These are phyloP conservation scores for Macrophomina pseudophaseolina DNA, from an alignment of 2,329 filamentous ascomycete species.

Conservation along the genomic window DNA sequence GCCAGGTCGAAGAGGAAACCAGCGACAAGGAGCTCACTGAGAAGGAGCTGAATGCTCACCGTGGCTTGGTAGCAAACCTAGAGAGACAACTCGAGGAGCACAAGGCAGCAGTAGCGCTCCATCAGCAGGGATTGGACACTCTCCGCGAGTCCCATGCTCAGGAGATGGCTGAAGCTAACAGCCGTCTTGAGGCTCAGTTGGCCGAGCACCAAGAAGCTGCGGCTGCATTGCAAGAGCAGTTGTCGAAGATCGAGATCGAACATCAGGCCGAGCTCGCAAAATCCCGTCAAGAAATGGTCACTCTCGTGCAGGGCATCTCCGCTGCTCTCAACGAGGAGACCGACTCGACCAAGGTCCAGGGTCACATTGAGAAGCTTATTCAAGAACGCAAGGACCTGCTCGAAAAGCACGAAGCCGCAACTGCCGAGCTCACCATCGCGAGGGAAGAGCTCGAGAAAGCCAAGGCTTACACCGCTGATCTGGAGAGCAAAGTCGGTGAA, in stretches of 20 bases:
- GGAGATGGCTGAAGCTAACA: conserved; percentile 53
- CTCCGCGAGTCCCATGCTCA: conserved; percentile 60
- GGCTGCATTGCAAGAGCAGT: conserved; percentile 41
- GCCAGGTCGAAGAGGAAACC: conserved; percentile 70
- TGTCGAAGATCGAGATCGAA: conserved; percentile 27
- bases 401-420: conserved; percentile 48
- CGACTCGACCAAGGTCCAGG: conserved; percentile 46
- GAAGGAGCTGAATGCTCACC: conserved; percentile 58
- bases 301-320: conserved; percentile 67
- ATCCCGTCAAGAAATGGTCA: conserved; percentile 64
- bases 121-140: conserved; percentile 59
- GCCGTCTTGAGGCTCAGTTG: conserved; percentile 44
- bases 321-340: conserved; percentile 68
- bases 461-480: conserved; percentile 42
- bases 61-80: conserved; percentile 58
- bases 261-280: conserved; percentile 63
- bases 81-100: conserved; percentile 63
- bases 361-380: conserved; percentile 50
- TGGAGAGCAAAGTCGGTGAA: conserved; percentile 52
- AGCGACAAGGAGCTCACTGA: conserved; percentile 63
- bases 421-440: conserved; percentile 48
- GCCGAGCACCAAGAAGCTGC: conserved; percentile 39
- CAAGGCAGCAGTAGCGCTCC: conserved; percentile 59
- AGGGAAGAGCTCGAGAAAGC: conserved; percentile 51
- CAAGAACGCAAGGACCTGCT: conserved; percentile 53